Evolutionary conservation across 2,329 filamentous ascomycete genomes (phyloP).

Genomic region (Nigrospora oryzae): DNA sequence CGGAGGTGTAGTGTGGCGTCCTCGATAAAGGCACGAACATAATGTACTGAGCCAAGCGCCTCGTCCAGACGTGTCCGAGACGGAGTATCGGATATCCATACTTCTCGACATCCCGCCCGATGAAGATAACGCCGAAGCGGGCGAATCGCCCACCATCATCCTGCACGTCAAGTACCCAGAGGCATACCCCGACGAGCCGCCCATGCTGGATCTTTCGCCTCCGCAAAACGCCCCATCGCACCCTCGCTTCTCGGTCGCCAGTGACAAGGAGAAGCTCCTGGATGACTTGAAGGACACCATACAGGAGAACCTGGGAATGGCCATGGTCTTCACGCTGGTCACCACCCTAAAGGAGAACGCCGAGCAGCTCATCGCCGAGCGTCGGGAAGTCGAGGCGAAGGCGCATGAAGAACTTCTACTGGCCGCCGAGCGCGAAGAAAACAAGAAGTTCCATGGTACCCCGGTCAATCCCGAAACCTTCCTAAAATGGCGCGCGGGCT

Average conservation of each 20-base stretch:
- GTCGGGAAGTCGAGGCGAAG: conserved; percentile 56
- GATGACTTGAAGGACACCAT: conserved; percentile 64
- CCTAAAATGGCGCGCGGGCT: conserved; percentile 70
- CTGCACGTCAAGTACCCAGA: conserved; percentile 86
- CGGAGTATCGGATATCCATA: conserved; percentile 79
- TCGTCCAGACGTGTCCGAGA: conserved; percentile 73
- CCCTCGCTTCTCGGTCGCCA: conserved; percentile 67
- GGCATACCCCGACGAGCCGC: conserved; percentile 81
- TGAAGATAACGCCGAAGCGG: conserved; percentile 52
- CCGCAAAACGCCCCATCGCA: conserved; percentile 63
- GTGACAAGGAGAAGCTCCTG: conserved; percentile 71
- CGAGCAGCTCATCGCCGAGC: conserved; percentile 73
- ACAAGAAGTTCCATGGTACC: conserved; percentile 90
- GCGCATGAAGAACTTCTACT: conserved; percentile 44
- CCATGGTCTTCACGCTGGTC: conserved; percentile 91
- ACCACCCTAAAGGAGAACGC: conserved; percentile 82
- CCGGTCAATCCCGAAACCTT: conserved; percentile 84
- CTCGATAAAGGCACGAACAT: background rate
- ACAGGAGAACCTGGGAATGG: conserved; percentile 91
- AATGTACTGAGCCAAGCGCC: background rate
- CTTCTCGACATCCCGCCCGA: conserved; percentile 60
- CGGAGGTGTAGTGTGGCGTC: too few species aligned
- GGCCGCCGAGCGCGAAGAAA: conserved; percentile 79
- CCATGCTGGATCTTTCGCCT: conserved; percentile 69
- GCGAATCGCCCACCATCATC: conserved; percentile 62